A percentile compares a stretch with the other conserved stretches of the same genome.
phyloP scores from a whole-genome alignment of 148 eudicot species.

The Rhododendron kiyosumense region DNA sequence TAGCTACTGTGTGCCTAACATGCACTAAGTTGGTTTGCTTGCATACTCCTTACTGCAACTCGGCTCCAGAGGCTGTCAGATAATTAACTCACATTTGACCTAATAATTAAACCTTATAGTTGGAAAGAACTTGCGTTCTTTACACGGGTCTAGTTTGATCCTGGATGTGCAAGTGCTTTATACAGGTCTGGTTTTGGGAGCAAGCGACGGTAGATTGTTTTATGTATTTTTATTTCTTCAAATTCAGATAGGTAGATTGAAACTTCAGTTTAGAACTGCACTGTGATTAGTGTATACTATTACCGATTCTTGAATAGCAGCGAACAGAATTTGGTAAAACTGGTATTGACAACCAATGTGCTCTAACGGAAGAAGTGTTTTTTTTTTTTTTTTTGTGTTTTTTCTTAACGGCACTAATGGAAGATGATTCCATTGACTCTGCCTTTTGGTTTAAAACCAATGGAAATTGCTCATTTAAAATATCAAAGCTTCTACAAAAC shows the following conservation, averaged over 20 bases:
- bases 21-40: slow-evolving; percentile 80
- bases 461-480: background rate
- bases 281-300: background rate
- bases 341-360: background rate
- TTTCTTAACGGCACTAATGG: background rate
- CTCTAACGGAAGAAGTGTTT: background rate
- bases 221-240: background rate
- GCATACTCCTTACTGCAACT: slow-evolving; percentile 92
- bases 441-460: background rate
- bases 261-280: background rate
- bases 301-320: background rate
- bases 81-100: slow-evolving; percentile 18
- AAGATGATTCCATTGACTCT: background rate
- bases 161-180: background rate
- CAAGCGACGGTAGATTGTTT: background rate
- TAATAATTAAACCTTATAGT: background rate
- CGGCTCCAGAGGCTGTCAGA: slow-evolving; percentile 94
- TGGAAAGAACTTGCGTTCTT: background rate
- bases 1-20: slow-evolving; percentile 61
- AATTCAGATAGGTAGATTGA: background rate
- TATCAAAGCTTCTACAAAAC: background rate
- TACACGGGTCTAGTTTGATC: background rate
- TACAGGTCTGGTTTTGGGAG: background rate
- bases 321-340: background rate
- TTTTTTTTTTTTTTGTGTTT: too few relatives aligned